Percentiles rank a stretch among this genome's conserved stretches.
phyloP scores from a whole-genome alignment of 1,284 basidiomycete species.

The Ceratobasidium sp. region DNA sequence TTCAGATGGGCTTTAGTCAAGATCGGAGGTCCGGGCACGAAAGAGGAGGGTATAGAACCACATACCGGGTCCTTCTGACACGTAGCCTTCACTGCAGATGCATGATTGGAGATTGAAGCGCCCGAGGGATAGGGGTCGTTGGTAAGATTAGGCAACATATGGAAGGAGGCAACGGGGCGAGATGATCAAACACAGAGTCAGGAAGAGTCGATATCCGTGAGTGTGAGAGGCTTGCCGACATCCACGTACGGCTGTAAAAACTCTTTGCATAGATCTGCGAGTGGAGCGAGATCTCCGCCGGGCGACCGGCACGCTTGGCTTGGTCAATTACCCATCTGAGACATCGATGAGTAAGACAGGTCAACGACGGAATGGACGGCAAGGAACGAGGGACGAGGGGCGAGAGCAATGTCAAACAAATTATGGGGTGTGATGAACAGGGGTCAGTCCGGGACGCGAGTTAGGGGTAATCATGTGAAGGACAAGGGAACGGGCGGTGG shows the following conservation, averaged over 20 bases:
- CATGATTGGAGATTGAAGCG: constrained; percentile 19
- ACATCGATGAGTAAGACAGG: constrained; percentile 21
- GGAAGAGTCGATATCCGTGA: constrained; percentile 17
- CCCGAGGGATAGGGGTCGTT: constrained; percentile 28
- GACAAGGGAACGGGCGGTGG: constrained; percentile 26
- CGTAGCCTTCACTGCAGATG: constrained; percentile 34
- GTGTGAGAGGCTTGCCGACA: constrained; percentile 22
- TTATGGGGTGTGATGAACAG: constrained; percentile 2
- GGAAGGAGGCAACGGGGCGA: constrained; percentile 12
- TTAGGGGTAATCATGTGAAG: constrained; percentile 36
- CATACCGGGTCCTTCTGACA: constrained; percentile 36
- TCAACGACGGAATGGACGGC: neutral
- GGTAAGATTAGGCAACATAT: constrained; percentile 23
- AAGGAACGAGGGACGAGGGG: constrained; percentile 24
- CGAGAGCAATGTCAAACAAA: neutral
- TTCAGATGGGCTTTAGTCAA: constrained; percentile 22
- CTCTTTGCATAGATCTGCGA: constrained; percentile 71
- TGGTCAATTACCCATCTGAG: constrained; percentile 35
- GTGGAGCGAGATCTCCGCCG: constrained; percentile 54
- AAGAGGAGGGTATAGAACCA: constrained; percentile 20
- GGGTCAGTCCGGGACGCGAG: constrained; percentile 8
- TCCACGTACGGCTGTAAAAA: constrained; percentile 73
- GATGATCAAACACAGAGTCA: constrained; percentile 37
- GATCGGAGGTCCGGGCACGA: constrained; percentile 15
- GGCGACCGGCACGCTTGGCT: constrained; percentile 44